Evolutionary conservation across 2,329 filamentous ascomycete species (phyloP).

Genomic region (Diaporthe velutina): DNA sequence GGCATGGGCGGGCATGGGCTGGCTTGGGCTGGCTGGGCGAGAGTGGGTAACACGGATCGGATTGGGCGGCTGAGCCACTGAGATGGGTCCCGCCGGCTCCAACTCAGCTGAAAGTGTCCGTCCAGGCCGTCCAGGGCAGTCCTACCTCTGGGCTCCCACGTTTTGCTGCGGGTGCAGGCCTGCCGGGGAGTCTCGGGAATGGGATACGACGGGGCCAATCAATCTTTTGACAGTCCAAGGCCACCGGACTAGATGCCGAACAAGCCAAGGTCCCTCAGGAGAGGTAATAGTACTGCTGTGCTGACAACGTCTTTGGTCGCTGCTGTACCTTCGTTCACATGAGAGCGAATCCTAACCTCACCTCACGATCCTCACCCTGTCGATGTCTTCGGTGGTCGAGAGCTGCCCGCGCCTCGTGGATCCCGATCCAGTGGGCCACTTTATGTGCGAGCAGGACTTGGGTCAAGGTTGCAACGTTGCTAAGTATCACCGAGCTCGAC

Average conservation of each 20-base stretch:
- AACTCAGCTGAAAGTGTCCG: conserved; percentile 6
- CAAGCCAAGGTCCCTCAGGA: no score
- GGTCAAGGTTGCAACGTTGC: conserved; percentile 8
- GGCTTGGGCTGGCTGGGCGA: conserved; percentile 10
- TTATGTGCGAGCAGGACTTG: background rate
- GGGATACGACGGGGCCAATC: conserved; percentile 2
- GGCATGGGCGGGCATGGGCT: conserved; percentile 3
- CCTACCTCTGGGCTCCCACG: conserved; percentile 18
- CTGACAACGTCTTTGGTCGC: background rate
- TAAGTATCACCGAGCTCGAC: background rate
- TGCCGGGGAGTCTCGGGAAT: conserved; percentile 11
- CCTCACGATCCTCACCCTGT: background rate
- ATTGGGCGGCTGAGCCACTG: conserved; percentile 33
- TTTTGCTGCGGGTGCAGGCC: conserved; percentile 13
- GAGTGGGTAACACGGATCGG: conserved; percentile 22
- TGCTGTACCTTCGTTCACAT: conserved; percentile 9
- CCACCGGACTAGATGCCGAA: background rate
- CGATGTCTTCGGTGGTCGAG: background rate
- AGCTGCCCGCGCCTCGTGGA: conserved; percentile 2
- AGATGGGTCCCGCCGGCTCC: conserved; percentile 15
- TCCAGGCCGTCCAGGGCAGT: conserved; percentile 3
- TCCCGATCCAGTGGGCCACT: background rate
- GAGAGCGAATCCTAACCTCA: background rate
- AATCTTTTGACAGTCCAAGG: background rate
- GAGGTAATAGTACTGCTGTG: no score